Evolutionary conservation across 495 filamentous ascomycete species (phyloP).

Genomic region (Acidiella bohemica): DNA sequence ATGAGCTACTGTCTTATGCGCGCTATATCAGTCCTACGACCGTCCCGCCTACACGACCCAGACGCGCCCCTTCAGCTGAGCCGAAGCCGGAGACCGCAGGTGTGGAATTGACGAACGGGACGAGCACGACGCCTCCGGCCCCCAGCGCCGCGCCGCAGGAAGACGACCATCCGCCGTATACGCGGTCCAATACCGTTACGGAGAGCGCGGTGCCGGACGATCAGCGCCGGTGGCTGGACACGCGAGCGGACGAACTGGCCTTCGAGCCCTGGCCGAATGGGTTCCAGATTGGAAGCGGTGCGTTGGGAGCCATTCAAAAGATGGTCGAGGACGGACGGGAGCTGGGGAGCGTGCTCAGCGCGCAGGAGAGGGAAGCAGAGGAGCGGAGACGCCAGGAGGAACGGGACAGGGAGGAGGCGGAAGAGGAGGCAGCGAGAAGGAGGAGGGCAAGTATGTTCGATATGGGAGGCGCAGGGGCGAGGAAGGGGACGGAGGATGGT

Average conservation of each 20-base stretch:
- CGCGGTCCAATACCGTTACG: too few species aligned
- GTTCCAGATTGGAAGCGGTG: constrained; percentile 47
- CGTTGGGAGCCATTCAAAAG: constrained; percentile 43
- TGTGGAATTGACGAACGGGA: too few species aligned
- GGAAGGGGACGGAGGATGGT: background rate
- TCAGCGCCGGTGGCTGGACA: too few species aligned
- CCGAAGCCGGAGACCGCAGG: too few species aligned
- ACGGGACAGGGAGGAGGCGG: constrained; percentile 31
- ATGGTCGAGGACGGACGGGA: constrained; percentile 46
- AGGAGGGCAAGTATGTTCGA: constrained; percentile 17
- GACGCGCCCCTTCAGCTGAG: too few species aligned
- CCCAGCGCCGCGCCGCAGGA: too few species aligned
- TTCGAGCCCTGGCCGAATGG: constrained; percentile 62
- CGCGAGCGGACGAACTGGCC: too few species aligned
- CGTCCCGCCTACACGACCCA: constrained; percentile 49
- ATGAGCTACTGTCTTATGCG: constrained; percentile 57
- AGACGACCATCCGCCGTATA: too few species aligned
- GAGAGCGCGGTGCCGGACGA: too few species aligned
- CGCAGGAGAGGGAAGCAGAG: constrained; percentile 33
- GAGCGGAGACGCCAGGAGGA: constrained; percentile 30
- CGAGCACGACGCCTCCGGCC: too few species aligned
- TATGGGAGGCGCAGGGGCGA: background rate
- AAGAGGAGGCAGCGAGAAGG: constrained; percentile 26
- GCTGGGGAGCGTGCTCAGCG: constrained; percentile 37
- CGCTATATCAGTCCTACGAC: constrained; percentile 62